Percentiles rank a stretch among this genome's conserved stretches.
These are phyloP conservation scores for Entophlyctis helioformis DNA, from an alignment of 192 early-diverging fungal genomes.

Conservation along the genomic window DNA sequence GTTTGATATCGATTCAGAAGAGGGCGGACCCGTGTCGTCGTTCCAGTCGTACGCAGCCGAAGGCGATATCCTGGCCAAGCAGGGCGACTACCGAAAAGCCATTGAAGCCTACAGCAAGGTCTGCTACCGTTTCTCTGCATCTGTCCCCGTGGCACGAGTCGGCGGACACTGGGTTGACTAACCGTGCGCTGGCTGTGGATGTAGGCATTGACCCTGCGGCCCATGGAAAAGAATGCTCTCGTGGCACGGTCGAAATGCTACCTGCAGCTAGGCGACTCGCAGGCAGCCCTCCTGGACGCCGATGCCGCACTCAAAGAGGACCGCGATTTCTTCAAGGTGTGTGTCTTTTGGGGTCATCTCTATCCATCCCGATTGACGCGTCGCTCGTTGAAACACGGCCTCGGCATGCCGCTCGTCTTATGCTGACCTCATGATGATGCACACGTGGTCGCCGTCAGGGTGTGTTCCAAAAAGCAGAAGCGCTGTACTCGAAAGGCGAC, in stretches of 20 bases:
- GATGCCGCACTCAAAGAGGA: constrained; percentile 27
- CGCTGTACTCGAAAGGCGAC: constrained; percentile 38
- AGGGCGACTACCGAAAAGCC: constrained; percentile 31
- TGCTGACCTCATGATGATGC: too few species aligned
- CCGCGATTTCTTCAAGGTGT: constrained; percentile 22
- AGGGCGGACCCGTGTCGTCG: constrained; percentile 14
- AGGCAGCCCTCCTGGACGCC: constrained; percentile 32
- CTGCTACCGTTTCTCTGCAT: too few species aligned
- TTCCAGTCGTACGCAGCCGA: constrained; percentile 38
- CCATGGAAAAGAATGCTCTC: constrained; percentile 30
- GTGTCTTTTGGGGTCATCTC: too few species aligned
- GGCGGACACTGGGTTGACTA: background rate
- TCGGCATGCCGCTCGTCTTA: too few species aligned
- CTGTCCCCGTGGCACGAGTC: background rate
- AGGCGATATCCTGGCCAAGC: constrained; percentile 33
- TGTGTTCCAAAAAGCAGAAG: constrained; percentile 40
- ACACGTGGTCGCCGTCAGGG: constrained; percentile 7
- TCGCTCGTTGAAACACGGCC: background rate
- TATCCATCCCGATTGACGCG: too few species aligned
- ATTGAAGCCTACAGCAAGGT: constrained; percentile 42
- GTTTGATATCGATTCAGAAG: constrained; percentile 5
- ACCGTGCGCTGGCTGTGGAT: background rate
- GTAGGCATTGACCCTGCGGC: constrained; percentile 26
- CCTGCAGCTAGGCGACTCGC: constrained; percentile 25
- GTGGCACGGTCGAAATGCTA: constrained; percentile 33